Evolutionary conservation across 768 basidiomycete species (phyloP).

Genomic region (Mycena venus): DNA sequence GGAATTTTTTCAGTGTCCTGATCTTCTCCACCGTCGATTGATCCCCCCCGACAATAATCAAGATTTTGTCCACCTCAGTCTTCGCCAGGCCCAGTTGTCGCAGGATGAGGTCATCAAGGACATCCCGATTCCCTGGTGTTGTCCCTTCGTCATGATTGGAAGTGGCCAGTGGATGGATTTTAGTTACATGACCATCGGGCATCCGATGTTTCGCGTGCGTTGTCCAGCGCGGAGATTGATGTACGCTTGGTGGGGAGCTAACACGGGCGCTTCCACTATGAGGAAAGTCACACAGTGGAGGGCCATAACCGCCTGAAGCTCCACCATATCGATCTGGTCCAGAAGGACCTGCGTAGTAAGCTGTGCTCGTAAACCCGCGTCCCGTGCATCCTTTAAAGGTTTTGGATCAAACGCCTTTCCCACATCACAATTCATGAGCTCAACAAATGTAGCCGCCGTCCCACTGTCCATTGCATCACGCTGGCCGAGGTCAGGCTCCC

Average conservation of each 20-base stretch:
- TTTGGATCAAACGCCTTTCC: constrained; percentile 1
- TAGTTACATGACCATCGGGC: not conserved
- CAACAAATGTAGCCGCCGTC: constrained; percentile 35
- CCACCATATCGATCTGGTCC: not conserved
- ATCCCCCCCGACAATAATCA: constrained; percentile 14
- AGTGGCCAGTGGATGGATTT: not conserved
- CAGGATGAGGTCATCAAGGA: not conserved
- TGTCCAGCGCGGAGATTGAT: not conserved
- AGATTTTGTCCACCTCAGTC: not conserved
- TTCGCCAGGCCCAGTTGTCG: not conserved
- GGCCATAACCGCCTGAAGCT: not conserved
- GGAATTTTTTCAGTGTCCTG: not conserved
- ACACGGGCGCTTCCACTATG: not conserved
- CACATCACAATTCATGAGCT: constrained; percentile 27
- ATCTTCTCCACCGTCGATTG: constrained; percentile 13
- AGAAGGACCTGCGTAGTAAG: constrained; percentile 2
- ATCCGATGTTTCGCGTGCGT: constrained; percentile 1
- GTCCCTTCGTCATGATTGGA: not conserved
- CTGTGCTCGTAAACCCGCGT: not conserved
- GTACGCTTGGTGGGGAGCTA: not conserved
- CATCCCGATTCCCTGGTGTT: not conserved
- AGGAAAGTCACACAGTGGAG: not conserved
- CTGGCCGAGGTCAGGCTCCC: constrained; percentile 35
- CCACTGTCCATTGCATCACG: constrained; percentile 35
- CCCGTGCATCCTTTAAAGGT: not conserved